phyloP scores from a whole-genome alignment of 768 basidiomycete species.

The Zangia roseola region DNA sequence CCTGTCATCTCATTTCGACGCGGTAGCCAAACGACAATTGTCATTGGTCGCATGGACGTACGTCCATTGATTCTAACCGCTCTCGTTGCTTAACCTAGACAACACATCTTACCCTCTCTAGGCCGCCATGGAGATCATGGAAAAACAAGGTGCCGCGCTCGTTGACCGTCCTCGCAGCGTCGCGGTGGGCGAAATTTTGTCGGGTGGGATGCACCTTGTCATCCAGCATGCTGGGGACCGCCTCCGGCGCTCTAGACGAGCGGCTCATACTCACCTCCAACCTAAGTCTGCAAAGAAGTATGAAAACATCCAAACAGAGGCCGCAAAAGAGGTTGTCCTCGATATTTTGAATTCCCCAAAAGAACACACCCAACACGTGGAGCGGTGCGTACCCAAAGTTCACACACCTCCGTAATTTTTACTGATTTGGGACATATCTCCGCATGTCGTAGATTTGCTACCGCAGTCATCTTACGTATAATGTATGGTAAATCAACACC shows the following conservation, averaged over 20 bases:
- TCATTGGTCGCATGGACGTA: conserved; percentile 3
- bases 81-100: background rate
- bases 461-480: conserved; percentile 20
- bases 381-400: conserved; percentile 3
- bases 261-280: conserved; percentile 53
- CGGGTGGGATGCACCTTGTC: conserved; percentile 52
- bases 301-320: conserved; percentile 41
- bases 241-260: conserved; percentile 55
- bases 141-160: conserved; percentile 50
- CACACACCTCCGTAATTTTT: background rate
- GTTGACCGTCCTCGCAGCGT: conserved; percentile 50
- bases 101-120: conserved; percentile 39
- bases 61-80: background rate
- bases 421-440: background rate
- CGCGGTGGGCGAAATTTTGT: conserved; percentile 53
- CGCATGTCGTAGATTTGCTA: conserved; percentile 18
- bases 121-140: conserved; percentile 58
- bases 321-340: conserved; percentile 16
- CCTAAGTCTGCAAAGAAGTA: conserved; percentile 47
- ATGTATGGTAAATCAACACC: conserved; percentile 28
- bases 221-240: conserved; percentile 48
- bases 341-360: conserved; percentile 23
- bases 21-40: background rate
- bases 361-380: conserved; percentile 9
- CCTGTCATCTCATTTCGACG: conserved; percentile 28